phyloP scores from a whole-genome alignment of 371 early-diverging fungal species.

The Cokeromyces recurvatus region DNA sequence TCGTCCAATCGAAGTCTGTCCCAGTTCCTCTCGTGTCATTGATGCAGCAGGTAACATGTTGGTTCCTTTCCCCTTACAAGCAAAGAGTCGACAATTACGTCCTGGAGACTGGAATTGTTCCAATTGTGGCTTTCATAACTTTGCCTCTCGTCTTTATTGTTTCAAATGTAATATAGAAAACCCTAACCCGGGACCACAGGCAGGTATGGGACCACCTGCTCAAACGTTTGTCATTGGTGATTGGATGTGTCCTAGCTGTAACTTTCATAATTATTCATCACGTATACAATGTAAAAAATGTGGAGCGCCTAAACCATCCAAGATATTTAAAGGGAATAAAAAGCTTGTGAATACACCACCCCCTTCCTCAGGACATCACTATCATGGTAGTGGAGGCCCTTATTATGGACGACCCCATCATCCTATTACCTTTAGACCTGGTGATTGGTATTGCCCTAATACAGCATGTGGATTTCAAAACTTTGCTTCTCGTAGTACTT shows the following conservation, averaged over 20 bases:
- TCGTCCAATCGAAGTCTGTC: slow-evolving; percentile 63
- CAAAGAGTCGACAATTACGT: slow-evolving; percentile 37
- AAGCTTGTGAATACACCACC: not conserved
- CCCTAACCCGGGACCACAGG: slow-evolving; percentile 32
- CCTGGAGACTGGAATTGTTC: slow-evolving; percentile 80
- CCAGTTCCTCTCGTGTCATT: slow-evolving; percentile 54
- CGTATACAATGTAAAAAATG: slow-evolving; percentile 45
- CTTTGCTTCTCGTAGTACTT: slow-evolving; percentile 65
- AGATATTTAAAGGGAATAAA: not conserved
- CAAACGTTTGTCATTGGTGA: slow-evolving; percentile 30
- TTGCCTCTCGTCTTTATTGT: slow-evolving; percentile 64
- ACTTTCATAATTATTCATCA: slow-evolving; percentile 55
- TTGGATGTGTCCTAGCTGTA: slow-evolving; percentile 58
- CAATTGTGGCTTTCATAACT: slow-evolving; percentile 72
- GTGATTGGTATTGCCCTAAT: slow-evolving; percentile 75
- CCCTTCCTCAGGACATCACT: slow-evolving; percentile 3
- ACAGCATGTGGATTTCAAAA: slow-evolving; percentile 68
- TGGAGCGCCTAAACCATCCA: slow-evolving; percentile 21
- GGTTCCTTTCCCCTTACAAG: slow-evolving; percentile 55
- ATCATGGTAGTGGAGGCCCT: slow-evolving; percentile 7
- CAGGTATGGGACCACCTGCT: slow-evolving; percentile 15
- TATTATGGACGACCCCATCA: slow-evolving; percentile 13
- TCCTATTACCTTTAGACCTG: slow-evolving; percentile 48
- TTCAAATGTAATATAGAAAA: slow-evolving; percentile 61
- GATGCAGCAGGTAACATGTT: slow-evolving; percentile 51